phyloP scores from a whole-genome alignment of 768 basidiomycete species.

The Mycena leptocephala region DNA sequence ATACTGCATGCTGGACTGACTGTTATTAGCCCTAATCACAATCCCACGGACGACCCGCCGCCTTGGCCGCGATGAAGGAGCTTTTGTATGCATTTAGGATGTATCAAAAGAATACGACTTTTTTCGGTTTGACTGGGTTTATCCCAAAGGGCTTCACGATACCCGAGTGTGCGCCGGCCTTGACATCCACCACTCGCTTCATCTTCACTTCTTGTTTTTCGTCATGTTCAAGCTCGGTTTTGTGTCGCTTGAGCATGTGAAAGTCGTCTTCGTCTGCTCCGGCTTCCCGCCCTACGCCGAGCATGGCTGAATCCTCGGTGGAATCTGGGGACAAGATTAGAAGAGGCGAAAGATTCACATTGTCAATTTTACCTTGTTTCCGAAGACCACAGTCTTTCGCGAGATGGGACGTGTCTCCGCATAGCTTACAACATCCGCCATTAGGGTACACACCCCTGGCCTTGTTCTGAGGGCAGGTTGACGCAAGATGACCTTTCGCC shows the following conservation, averaged over 20 bases:
- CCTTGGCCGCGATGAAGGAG: neutral
- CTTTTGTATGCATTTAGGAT: too few species aligned
- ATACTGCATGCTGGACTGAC: neutral
- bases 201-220: constrained; percentile 65
- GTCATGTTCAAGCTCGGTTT: constrained; percentile 71
- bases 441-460: constrained; percentile 91
- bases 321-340: constrained; percentile 49
- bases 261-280: constrained; percentile 98
- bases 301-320: constrained; percentile 51
- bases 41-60: neutral
- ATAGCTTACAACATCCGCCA: constrained; percentile 92
- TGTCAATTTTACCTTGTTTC: constrained; percentile 59
- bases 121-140: constrained; percentile 52
- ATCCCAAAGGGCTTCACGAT: constrained; percentile 53
- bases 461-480: constrained; percentile 86
- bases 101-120: constrained; percentile 64
- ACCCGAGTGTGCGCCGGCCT: constrained; percentile 61
- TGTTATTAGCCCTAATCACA: neutral
- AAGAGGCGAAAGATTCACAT: neutral
- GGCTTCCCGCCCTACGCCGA: constrained; percentile 67
- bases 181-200: constrained; percentile 60
- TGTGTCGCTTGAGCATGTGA: constrained; percentile 82
- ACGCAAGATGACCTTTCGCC: constrained; percentile 88
- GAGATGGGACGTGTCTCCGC: constrained; percentile 88
- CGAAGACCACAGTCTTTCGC: constrained; percentile 86